These are phyloP conservation scores for Penicillium sp. DNA, from an alignment of 2,329 filamentous ascomycete genomes.

Conservation along the genomic window DNA sequence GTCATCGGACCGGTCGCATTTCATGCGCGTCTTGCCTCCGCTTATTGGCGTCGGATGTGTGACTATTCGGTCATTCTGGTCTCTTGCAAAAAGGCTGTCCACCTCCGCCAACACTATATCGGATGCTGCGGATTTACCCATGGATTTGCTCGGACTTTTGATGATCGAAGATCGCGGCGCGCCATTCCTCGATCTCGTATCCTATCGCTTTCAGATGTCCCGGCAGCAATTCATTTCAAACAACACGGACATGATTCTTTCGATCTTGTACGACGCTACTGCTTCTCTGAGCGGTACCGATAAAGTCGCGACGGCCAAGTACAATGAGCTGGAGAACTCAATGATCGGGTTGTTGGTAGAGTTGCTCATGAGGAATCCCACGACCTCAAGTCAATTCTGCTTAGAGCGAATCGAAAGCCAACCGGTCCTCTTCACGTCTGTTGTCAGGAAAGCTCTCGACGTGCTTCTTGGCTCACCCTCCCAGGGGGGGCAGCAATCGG, in stretches of 20 bases:
- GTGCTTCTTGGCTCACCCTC: constrained; percentile 26
- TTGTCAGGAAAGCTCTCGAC: constrained; percentile 30
- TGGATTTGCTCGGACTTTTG: constrained; percentile 31
- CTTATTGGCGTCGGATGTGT: constrained; percentile 43
- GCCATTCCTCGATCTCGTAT: constrained; percentile 29
- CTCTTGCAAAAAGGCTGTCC: constrained; percentile 30
- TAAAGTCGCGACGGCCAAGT: constrained; percentile 1
- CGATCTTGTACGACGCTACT: constrained; percentile 29
- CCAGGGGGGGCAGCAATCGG: constrained; percentile 12
- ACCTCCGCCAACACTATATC: constrained; percentile 22
- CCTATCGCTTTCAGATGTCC: constrained; percentile 37
- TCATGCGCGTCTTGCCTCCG: constrained; percentile 32
- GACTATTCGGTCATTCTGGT: constrained; percentile 37
- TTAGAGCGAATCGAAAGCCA: constrained; percentile 26
- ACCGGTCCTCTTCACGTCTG: constrained; percentile 21
- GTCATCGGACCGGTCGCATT: constrained; percentile 27
- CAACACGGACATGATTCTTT: constrained; percentile 29
- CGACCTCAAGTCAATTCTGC: constrained; percentile 23
- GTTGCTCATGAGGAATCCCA: constrained; percentile 31
- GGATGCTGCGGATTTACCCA: constrained; percentile 23
- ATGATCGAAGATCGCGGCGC: constrained; percentile 15
- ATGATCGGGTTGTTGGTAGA: constrained; percentile 29
- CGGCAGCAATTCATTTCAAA: constrained; percentile 36
- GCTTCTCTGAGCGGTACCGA: constrained; percentile 14
- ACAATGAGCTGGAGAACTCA: constrained; percentile 16